phyloP scores from a whole-genome alignment of 768 basidiomycete genomes.

The Chalciporus sphaerocephalus region DNA sequence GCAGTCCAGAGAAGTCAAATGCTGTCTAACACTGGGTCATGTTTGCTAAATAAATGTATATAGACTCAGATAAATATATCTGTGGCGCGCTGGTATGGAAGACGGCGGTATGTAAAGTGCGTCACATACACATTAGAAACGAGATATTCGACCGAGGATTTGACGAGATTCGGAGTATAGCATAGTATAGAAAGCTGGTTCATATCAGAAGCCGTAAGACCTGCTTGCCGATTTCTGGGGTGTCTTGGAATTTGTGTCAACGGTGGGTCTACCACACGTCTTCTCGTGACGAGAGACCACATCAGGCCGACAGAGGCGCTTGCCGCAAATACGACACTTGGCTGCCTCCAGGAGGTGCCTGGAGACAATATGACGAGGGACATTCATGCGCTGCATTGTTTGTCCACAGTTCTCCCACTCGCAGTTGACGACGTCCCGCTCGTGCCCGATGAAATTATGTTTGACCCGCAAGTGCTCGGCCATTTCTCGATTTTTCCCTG shows the following conservation, averaged over 20 bases:
- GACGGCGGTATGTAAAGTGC: neutral
- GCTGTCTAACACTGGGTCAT: neutral
- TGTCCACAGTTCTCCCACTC: constrained; percentile 23
- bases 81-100: neutral
- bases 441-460: constrained; percentile 26
- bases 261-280: constrained; percentile 10
- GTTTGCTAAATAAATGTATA: neutral
- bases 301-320: constrained; percentile 24
- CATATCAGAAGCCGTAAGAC: neutral
- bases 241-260: neutral
- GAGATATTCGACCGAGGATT: constrained; percentile 5
- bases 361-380: constrained; percentile 28
- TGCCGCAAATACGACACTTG: constrained; percentile 20
- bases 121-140: constrained; percentile 7
- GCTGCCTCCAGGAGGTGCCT: constrained; percentile 25
- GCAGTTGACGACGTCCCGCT: constrained; percentile 23
- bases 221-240: neutral
- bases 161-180: constrained; percentile 1
- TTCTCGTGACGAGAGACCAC: constrained; percentile 27
- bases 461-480: constrained; percentile 21
- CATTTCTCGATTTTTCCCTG: constrained; percentile 31
- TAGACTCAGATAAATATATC: neutral
- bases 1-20: neutral
- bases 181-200: neutral
- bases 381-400: constrained; percentile 27